A percentile compares a stretch with the other conserved stretches of the same genome.
These are phyloP conservation scores for Ramichloridium luteum DNA, from an alignment of 2,329 filamentous ascomycete species.

Conservation along the genomic window DNA sequence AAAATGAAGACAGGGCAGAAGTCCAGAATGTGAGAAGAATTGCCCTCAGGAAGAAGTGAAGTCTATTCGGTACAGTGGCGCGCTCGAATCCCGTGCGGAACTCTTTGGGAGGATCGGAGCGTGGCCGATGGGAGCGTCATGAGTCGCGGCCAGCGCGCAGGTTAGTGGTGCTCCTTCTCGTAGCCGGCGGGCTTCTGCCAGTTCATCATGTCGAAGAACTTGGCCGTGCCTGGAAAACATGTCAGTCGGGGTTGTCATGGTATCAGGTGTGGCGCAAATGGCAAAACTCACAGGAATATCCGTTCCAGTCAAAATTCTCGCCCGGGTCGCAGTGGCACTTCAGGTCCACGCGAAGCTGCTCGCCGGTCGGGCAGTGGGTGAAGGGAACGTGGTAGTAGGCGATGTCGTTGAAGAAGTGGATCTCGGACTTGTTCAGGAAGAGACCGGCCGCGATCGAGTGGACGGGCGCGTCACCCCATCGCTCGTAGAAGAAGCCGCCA, in stretches of 20 bases:
- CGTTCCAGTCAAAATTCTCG: constrained; percentile 99
- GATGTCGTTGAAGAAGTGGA: constrained; percentile 99
- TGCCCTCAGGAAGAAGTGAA: too few species aligned
- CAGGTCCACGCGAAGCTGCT: constrained; percentile 69
- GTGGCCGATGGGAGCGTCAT: too few species aligned
- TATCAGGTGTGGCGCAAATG: not conserved
- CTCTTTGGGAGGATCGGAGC: too few species aligned
- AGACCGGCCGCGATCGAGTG: constrained; percentile 91
- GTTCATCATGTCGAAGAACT: constrained; percentile 73
- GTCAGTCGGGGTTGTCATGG: constrained; percentile 3
- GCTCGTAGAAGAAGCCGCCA: constrained; percentile 97
- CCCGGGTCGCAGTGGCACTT: constrained; percentile 91
- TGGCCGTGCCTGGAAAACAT: constrained; percentile 54
- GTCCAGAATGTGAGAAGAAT: too few species aligned
- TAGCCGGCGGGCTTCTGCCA: constrained; percentile 76
- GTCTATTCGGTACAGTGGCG: too few species aligned
- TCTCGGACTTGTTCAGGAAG: constrained; percentile 79
- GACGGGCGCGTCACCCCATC: constrained; percentile 94
- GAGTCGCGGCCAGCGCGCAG: constrained; percentile 21
- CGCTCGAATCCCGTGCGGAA: too few species aligned
- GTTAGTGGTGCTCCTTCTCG: constrained; percentile 45
- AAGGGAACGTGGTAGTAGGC: constrained; percentile 97
- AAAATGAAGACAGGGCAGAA: too few species aligned
- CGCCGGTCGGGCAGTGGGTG: constrained; percentile 88
- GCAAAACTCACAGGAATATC: constrained; percentile 72